phyloP scores from a whole-genome alignment of 176 grass and related monocot species.

The Zoysia pacifica region DNA sequence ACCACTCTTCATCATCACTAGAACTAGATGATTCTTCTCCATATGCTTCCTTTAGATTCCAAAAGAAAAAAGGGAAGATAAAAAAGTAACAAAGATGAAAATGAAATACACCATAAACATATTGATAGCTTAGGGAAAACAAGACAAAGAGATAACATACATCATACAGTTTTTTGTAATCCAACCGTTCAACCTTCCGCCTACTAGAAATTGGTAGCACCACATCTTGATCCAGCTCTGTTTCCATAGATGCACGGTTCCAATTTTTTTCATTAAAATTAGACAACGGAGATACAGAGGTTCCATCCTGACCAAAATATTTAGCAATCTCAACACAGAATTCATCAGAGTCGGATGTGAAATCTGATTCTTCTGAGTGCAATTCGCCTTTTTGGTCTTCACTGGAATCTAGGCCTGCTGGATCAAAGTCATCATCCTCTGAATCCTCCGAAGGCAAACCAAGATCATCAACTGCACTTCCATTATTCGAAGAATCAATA shows the following conservation, averaged over 20 bases:
- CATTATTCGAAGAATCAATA: slow-evolving; percentile 33
- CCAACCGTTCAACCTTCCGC: slow-evolving; percentile 63
- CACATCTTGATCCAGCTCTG: slow-evolving; percentile 50
- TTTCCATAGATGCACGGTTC: slow-evolving; percentile 22
- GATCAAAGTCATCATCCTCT: slow-evolving; percentile 94
- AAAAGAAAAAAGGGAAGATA: slow-evolving; percentile 32
- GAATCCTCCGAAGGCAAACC: slow-evolving; percentile 90
- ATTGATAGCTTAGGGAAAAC: slow-evolving; percentile 12
- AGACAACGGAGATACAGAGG: slow-evolving; percentile 35
- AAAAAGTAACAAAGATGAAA: slow-evolving; percentile 27
- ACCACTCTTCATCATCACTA: slow-evolving; percentile 87
- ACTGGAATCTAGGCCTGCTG: slow-evolving; percentile 57
- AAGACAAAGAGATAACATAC: slow-evolving; percentile 49
- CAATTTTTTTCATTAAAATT: slow-evolving; percentile 12
- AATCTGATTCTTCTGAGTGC: slow-evolving; percentile 69
- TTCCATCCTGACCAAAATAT: slow-evolving; percentile 46
- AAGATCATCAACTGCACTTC: slow-evolving; percentile 53
- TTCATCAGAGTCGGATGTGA: slow-evolving; percentile 90
- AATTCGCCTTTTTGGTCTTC: slow-evolving; percentile 50
- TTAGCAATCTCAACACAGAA: slow-evolving; percentile 87
- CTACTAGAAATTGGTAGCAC: slow-evolving; percentile 50
- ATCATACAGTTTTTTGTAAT: slow-evolving; percentile 91
- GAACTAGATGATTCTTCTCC: slow-evolving; percentile 64
- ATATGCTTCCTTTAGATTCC: slow-evolving; percentile 70
- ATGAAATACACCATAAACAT: slow-evolving; percentile 29